These are phyloP conservation scores for Millerozyma acaciae DNA, from an alignment of 805 yeast genomes.

Conservation along the genomic window DNA sequence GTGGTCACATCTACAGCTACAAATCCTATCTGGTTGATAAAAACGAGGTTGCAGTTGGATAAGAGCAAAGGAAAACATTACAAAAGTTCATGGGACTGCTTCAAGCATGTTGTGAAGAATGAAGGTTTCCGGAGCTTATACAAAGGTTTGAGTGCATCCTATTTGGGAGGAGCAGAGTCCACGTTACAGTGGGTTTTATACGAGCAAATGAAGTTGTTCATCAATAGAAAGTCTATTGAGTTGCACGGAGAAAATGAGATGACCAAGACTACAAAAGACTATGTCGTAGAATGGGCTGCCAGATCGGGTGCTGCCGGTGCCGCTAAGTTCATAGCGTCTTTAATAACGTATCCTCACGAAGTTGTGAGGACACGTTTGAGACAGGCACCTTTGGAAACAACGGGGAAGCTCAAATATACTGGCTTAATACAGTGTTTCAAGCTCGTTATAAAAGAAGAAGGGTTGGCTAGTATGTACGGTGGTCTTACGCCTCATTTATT, in stretches of 20 bases:
- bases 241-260: conserved; percentile 26
- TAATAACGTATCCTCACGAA: conserved; percentile 95
- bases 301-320: conserved; percentile 97
- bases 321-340: conserved; percentile 89
- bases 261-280: conserved; percentile 49
- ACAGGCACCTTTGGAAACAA: conserved; percentile 77
- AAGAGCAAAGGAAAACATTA: conserved; percentile 64
- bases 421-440: conserved; percentile 87
- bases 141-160: conserved; percentile 90
- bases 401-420: conserved; percentile 81
- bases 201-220: conserved; percentile 84
- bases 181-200: conserved; percentile 95
- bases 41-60: conserved; percentile 91
- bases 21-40: conserved; percentile 95
- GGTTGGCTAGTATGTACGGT: conserved; percentile 89
- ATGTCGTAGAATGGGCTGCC: conserved; percentile 85
- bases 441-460: conserved; percentile 87
- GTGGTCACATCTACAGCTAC: conserved; percentile 93
- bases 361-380: conserved; percentile 93
- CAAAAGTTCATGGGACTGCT: conserved; percentile 82
- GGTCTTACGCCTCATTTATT: conserved; percentile 95
- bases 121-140: conserved; percentile 85
- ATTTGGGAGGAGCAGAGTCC: conserved; percentile 88
- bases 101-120: conserved; percentile 57
- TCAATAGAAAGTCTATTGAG: conserved; percentile 47